Base-by-base conservation (phyloP, 1,139 yeast species). In the Pichia sp. region DNA sequence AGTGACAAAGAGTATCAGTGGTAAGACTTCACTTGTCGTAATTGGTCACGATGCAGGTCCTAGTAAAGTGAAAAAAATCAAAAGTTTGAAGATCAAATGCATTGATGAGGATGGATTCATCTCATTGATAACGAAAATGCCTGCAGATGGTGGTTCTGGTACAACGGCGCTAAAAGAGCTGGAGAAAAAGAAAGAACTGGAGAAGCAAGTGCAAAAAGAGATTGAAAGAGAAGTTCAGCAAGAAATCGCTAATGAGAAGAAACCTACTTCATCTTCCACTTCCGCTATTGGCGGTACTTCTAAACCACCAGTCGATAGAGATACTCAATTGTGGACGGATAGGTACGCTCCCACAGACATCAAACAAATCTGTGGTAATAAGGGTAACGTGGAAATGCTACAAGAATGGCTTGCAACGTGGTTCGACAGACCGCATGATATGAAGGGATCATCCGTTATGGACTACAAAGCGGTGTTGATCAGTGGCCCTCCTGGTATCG, bases 21-120 rank as follows among this genome's bases (percentile, higher is more conserved):
- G 86, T 16, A 84, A 81, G 52, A 93, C 98, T 0, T 75, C 86
- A 25, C 67, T 87, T 32, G 96, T 91, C 6, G 96, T 91, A 3
- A 67, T 93, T 22, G 99, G 99, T 6, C 86, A 74, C 34, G 96
- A 91, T 48, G 98, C 98, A 1, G 99, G 99, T 0, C 97, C 98
- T 2, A 77, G 87, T n/a, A 91, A 91, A 59, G 76, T 91, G 33
- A 75, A 77, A 48, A 85, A 81, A 52, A 91, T 93, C 50, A 79
- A 74, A 49, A 72, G 75, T 37, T 63, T 79, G 46, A 72, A 74
- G 10, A 74, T 85, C 37, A 88, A 88, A 57, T 85, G 94, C 20
- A 82, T 91, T 41, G 78, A 77, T 51, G 95, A 91, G 56, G 83
- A 74, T 6, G 98, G 98, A 0, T 87, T 93, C 50, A 61, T 84